Conservation (phyloP, 1,139 yeast genomes). For the Kluyveromyces sp. region DNA sequence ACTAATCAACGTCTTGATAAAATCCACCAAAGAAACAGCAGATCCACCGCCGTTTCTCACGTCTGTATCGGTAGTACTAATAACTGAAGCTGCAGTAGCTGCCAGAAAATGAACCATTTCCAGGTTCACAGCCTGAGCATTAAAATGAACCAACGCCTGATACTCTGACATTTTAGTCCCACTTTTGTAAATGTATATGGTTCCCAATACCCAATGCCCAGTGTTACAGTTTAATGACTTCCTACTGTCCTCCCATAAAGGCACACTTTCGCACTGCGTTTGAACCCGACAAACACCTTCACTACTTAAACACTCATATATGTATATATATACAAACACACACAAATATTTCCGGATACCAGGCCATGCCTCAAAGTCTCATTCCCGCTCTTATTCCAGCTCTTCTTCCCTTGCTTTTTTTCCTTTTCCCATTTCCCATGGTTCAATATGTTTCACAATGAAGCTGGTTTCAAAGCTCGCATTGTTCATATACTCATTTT, state of each 20-base stretch:
- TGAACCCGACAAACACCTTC: too few relatives aligned
- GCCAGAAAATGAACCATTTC: constrained; percentile 81
- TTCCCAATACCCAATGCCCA: neutral
- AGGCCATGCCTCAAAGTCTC: too few relatives aligned
- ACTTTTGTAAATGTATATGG: neutral
- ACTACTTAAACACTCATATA: too few relatives aligned
- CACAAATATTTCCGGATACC: too few relatives aligned
- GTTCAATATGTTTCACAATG: too few relatives aligned
- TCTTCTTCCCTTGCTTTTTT: too few relatives aligned
- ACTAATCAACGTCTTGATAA: constrained; percentile 63
- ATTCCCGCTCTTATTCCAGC: too few relatives aligned
- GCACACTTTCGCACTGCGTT: neutral
- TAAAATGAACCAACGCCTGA: constrained; percentile 64
- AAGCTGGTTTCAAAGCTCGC: too few relatives aligned
- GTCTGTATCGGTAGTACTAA: constrained; percentile 40
- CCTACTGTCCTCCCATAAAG: neutral
- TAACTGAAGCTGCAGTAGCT: constrained; percentile 70
- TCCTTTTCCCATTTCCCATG: too few relatives aligned
- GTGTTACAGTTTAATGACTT: too few relatives aligned
- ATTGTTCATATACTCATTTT: too few relatives aligned
- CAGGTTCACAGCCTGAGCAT: constrained; percentile 65
- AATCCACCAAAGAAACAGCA: constrained; percentile 42
- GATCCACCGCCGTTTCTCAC: constrained; percentile 10
- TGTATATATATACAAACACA: too few relatives aligned
- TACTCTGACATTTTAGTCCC: constrained; percentile 38